Evolutionary conservation across 768 basidiomycete species (phyloP).

Genomic region (Leccinum aurantiacum): DNA sequence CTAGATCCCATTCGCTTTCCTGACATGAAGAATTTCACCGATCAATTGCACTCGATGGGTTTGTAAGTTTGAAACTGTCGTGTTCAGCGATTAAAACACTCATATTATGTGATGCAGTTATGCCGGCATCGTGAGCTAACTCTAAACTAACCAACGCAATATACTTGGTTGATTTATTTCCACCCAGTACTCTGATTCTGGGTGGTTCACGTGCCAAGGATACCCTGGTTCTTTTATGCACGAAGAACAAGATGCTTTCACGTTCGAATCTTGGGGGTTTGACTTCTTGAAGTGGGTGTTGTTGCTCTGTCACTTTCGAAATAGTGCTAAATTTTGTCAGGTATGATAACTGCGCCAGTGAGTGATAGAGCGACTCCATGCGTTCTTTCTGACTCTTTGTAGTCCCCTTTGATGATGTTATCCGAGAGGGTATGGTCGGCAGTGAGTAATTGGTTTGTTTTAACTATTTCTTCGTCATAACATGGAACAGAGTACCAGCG

Average conservation of each 20-base stretch:
- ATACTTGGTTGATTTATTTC: neutral
- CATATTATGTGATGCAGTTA: conserved; percentile 35
- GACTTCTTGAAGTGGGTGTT: conserved; percentile 57
- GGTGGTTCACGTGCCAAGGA: conserved; percentile 62
- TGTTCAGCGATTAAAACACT: neutral
- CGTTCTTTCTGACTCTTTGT: neutral
- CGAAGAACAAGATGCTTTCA: conserved; percentile 57
- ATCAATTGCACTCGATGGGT: conserved; percentile 53
- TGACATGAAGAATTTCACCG: conserved; percentile 55
- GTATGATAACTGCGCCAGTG: conserved; percentile 62
- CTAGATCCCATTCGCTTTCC: conserved; percentile 52
- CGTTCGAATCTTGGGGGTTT: conserved; percentile 63
- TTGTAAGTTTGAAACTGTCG: conserved; percentile 40
- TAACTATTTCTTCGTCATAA: conserved; percentile 1
- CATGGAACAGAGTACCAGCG: conserved; percentile 49
- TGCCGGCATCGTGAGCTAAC: conserved; percentile 55
- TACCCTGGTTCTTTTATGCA: conserved; percentile 65
- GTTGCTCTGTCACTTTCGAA: neutral
- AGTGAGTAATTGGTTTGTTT: conserved; percentile 36
- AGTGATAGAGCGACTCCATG: conserved; percentile 5
- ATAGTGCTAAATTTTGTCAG: conserved; percentile 28
- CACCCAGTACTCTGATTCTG: conserved; percentile 60
- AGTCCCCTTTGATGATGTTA: conserved; percentile 59
- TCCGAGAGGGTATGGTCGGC: conserved; percentile 52
- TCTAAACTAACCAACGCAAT: neutral